Evolutionary conservation across 257 asterid genomes (phyloP).

Genomic region (Jaltomata sinuosa): DNA sequence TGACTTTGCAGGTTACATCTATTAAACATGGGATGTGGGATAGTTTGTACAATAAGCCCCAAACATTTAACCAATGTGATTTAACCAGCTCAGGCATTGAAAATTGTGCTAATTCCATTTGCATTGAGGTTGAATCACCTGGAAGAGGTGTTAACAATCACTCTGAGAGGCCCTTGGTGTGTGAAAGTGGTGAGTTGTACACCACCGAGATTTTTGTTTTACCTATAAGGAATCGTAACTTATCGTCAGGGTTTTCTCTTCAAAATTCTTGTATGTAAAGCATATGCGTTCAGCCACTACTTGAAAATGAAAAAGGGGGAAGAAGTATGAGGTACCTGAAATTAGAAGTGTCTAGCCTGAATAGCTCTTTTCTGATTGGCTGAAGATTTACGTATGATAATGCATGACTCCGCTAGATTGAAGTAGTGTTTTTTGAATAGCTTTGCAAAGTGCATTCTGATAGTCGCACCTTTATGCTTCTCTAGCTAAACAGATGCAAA

Average conservation of each 20-base stretch:
- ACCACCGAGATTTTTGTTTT: background rate
- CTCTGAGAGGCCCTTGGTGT: constrained; percentile 5
- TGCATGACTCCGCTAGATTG: background rate
- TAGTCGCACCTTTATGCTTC: background rate
- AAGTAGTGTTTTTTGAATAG: background rate
- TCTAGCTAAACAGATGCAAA: background rate
- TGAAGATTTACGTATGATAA: background rate
- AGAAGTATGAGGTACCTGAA: background rate
- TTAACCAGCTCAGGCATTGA: constrained; percentile 19
- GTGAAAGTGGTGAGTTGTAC: constrained; percentile 38
- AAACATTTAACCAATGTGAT: constrained; percentile 22
- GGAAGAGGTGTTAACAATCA: constrained; percentile 31
- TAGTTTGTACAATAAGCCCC: constrained; percentile 53
- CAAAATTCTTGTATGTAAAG: background rate
- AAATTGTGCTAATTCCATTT: constrained; percentile 33
- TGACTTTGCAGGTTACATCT: constrained; percentile 54
- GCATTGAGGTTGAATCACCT: constrained; percentile 51
- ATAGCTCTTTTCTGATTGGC: background rate
- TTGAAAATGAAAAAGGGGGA: background rate
- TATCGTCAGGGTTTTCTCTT: background rate
- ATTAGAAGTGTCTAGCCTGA: background rate
- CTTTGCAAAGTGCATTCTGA: background rate
- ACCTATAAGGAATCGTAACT: background rate
- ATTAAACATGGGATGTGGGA: constrained; percentile 69
- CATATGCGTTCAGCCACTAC: background rate